These are phyloP conservation scores for Periconia sp. DNA, from an alignment of 2,329 filamentous ascomycete species.

Conservation along the genomic window DNA sequence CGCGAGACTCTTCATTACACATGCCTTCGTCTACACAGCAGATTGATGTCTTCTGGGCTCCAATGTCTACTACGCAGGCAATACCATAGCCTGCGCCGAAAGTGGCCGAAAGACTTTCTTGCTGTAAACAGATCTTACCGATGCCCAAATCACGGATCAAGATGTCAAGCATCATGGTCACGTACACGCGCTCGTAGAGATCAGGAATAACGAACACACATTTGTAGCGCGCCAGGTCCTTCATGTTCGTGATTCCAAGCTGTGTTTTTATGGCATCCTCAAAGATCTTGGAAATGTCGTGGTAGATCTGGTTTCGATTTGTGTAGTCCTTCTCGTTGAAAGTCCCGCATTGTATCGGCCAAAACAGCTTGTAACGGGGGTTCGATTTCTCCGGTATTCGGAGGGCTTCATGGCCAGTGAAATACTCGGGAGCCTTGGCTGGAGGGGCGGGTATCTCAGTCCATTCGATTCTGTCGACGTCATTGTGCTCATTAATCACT, in stretches of 20 bases:
- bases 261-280: constrained; percentile 87
- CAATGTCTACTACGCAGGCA: constrained; percentile 93
- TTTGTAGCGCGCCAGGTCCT: constrained; percentile 86
- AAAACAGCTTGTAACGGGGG: constrained; percentile 88
- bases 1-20: constrained; percentile 87
- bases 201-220: constrained; percentile 98
- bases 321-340: constrained; percentile 89
- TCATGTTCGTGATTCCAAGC: constrained; percentile 73
- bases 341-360: constrained; percentile 84
- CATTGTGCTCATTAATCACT: constrained; percentile 90
- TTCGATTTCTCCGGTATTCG: constrained; percentile 86
- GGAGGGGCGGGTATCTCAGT: constrained; percentile 71
- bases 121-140: constrained; percentile 85
- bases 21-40: constrained; percentile 97
- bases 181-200: constrained; percentile 91
- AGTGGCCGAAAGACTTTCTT: constrained; percentile 91
- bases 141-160: constrained; percentile 90
- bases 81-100: constrained; percentile 95
- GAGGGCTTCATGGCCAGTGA: constrained; percentile 79
- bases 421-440: constrained; percentile 69
- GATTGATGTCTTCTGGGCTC: constrained; percentile 95
- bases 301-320: constrained; percentile 75
- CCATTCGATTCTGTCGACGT: constrained; percentile 92
- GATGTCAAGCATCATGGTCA: constrained; percentile 80
- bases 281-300: constrained; percentile 84